Conservation (phyloP, 306 rosid species). For the Lagenaria siceraria region DNA sequence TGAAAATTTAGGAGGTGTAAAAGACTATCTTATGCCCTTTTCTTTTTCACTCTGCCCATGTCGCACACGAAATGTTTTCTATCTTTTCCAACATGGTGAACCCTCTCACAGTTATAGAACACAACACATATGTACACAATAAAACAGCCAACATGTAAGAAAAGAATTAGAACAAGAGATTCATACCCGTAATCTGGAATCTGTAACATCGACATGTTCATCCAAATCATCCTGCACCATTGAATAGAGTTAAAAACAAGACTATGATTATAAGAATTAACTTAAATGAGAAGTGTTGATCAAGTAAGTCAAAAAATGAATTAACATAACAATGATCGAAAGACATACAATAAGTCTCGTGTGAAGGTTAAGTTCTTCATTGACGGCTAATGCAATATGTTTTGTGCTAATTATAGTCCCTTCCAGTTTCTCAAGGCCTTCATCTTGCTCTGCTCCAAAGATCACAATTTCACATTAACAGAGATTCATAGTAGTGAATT, state of each 20-base stretch:
- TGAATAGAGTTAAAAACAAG: not conserved
- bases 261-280: not conserved
- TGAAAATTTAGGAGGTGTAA: not conserved
- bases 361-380: slow-evolving; percentile 87
- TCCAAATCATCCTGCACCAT: slow-evolving; percentile 88
- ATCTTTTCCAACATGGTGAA: not conserved
- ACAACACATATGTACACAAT: not conserved
- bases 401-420: slow-evolving; percentile 84
- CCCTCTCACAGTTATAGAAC: not conserved
- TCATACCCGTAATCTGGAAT: slow-evolving; percentile 79
- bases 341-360: slow-evolving; percentile 76
- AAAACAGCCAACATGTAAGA: not conserved
- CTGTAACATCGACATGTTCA: slow-evolving; percentile 76
- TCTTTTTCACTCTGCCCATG: not conserved
- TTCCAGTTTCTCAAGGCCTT: slow-evolving; percentile 92
- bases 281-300: not conserved
- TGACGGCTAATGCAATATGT: slow-evolving; percentile 97
- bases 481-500: not conserved
- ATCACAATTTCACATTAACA: slow-evolving; percentile 1
- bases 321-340: slow-evolving; percentile 1
- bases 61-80: not conserved
- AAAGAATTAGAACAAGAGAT: slow-evolving; percentile 8
- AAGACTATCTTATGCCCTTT: not conserved
- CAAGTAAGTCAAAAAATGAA: not conserved
- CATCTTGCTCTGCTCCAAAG: slow-evolving; percentile 79